These are phyloP conservation scores for Bullera alba DNA, from an alignment of 768 basidiomycete species.

Conservation along the genomic window DNA sequence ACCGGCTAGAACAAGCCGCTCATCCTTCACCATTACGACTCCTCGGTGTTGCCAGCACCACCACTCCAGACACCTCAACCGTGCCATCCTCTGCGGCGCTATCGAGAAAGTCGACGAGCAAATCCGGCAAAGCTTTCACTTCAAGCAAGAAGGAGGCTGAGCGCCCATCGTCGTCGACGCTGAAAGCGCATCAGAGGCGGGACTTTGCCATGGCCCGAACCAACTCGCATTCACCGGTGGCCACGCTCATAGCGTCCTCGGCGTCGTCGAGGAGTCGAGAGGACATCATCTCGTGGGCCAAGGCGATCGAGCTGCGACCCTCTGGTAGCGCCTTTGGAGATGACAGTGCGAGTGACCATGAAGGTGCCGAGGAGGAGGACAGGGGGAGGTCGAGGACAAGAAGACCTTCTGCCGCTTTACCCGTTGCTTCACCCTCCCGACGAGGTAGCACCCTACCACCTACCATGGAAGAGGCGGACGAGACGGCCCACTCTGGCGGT, in stretches of 20 bases:
- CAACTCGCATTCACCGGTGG: constrained; percentile 26
- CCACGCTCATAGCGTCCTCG: constrained; percentile 33
- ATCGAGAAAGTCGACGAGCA: background rate
- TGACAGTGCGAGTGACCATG: background rate
- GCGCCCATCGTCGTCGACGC: background rate
- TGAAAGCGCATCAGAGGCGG: too few species aligned
- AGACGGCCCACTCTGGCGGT: background rate
- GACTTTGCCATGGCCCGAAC: background rate
- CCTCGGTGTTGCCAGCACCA: background rate
- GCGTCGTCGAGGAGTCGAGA: constrained; percentile 34
- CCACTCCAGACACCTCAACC: background rate
- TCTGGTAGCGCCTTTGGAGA: constrained; percentile 1
- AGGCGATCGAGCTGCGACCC: constrained; percentile 19
- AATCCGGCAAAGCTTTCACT: background rate
- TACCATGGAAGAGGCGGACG: background rate
- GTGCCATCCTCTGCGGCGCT: background rate
- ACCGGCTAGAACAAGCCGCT: too few species aligned
- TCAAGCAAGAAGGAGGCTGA: background rate
- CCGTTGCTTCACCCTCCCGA: background rate
- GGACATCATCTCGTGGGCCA: constrained; percentile 39
- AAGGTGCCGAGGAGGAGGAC: background rate
- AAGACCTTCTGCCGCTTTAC: background rate
- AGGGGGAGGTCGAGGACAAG: constrained; percentile 20
- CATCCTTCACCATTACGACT: background rate
- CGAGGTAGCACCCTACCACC: background rate